Evolutionary conservation across 805 yeast genomes (phyloP), one percentile per base, ranked within the genome.

Genomic region (Wickerhamomyces hampshirensis): DNA sequence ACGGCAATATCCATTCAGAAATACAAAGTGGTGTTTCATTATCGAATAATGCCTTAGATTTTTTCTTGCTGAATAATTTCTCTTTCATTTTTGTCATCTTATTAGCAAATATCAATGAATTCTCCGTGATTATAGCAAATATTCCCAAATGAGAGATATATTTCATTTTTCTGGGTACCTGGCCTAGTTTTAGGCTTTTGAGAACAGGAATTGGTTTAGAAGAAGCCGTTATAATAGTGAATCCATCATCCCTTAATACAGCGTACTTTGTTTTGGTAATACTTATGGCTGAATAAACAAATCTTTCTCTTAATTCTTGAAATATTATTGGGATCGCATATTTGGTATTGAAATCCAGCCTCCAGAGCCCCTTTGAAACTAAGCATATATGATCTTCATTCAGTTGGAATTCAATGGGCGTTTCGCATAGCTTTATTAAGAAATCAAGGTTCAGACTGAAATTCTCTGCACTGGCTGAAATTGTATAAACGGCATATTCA

Each of bases 1-100:
- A 40, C 1, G 53, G 51, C 3, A 64, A 47, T 12, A 50, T 46
- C 71, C 69, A 66, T 32, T 56, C 58, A n/a, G 56, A 43, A 4
- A 66, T 18, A 6, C 57, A 46, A 7, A 53, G 26, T 1, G 66
- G 63, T 4, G 34, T 49, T 30, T 60, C 65, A 5, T 48, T 44
- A 0, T 39, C 37, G 19, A 50, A 48, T 4, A 53, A 7, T 1
- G 18, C 19, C 2, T 26, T 11, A 7, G 16, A n/a, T 7, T 33
- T 30, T 24, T 33, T 43, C 15, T 38, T 39, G 10, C 44, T 18
- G 13, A 30, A 44, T 8, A 33, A 16, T 8, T 34, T 30, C 10
- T 30, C 34, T 6, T 39, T 39, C 18, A 49, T 16, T 28, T 41
- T 45, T 2, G 35, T 18, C n/a, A 30, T 14, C 23, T 42, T 48